Evolutionary conservation across 176 grass and related monocot species (phyloP).

Genomic region (Oryza glumipatula): DNA sequence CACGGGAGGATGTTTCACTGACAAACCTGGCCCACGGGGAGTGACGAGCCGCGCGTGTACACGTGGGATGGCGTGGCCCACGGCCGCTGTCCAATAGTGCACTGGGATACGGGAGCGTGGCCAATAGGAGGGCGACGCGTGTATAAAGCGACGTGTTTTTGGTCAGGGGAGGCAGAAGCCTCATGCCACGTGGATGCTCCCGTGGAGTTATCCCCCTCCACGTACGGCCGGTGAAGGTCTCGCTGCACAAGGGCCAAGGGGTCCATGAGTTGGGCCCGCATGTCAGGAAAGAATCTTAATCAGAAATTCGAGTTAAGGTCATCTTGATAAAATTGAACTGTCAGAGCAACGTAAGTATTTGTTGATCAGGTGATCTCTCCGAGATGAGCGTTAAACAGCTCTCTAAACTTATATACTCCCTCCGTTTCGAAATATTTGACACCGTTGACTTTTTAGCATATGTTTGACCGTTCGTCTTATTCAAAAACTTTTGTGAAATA

Average conservation of each 20-base stretch:
- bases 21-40: neutral
- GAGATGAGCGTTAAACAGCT: neutral
- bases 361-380: neutral
- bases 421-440: no score
- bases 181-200: neutral
- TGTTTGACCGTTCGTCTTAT: no score
- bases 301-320: neutral
- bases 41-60: neutral
- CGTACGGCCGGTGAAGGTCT: no score
- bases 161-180: neutral
- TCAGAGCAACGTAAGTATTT: no score
- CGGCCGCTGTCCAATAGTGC: neutral
- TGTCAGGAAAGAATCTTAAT: neutral
- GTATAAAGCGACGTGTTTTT: slow-evolving; percentile 48
- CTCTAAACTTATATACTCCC: neutral
- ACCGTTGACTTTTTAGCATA: no score
- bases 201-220: slow-evolving; percentile 23
- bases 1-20: neutral
- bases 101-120: accelerated
- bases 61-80: neutral
- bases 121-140: slow-evolving; percentile 33
- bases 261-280: neutral
- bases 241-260: neutral
- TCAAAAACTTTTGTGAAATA: no score
- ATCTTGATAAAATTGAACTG: neutral